Evolutionary conservation across 2,329 filamentous ascomycete species (phyloP).

Genomic region (Aureobasidium namibiae): DNA sequence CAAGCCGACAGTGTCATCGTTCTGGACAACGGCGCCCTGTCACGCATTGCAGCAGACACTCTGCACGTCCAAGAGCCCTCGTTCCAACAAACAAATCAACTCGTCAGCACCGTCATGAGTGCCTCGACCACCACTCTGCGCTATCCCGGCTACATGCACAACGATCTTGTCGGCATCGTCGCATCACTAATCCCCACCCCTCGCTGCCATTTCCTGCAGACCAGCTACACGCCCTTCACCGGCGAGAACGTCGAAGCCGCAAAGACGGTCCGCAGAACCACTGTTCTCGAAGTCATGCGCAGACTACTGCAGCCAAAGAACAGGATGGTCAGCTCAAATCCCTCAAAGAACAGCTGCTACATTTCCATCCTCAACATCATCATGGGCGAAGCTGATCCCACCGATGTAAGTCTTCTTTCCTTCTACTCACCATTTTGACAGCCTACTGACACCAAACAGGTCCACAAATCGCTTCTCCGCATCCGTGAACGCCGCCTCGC

Average conservation of each 20-base stretch:
- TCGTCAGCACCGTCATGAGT: constrained; percentile 96
- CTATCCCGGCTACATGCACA: constrained; percentile 99
- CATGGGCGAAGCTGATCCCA: constrained; percentile 95
- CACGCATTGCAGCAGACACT: constrained; percentile 86
- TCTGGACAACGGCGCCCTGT: constrained; percentile 88
- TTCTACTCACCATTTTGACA: background rate
- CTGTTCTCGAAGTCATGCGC: constrained; percentile 95
- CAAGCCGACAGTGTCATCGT: constrained; percentile 98
- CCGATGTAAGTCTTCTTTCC: constrained; percentile 54
- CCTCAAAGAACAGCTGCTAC: constrained; percentile 96
- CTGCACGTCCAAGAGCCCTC: constrained; percentile 92
- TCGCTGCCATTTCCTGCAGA: constrained; percentile 96
- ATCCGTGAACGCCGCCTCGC: constrained; percentile 91
- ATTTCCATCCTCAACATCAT: constrained; percentile 99
- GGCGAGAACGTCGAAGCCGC: constrained; percentile 93
- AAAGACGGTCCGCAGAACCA: constrained; percentile 96
- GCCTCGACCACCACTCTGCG: constrained; percentile 92
- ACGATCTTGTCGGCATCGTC: constrained; percentile 93
- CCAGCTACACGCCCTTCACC: constrained; percentile 95
- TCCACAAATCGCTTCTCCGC: constrained; percentile 93
- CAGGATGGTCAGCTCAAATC: constrained; percentile 94
- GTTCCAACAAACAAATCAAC: constrained; percentile 94
- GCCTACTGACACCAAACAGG: constrained; percentile 28
- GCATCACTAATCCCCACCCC: constrained; percentile 94
- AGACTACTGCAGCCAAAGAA: constrained; percentile 95